Percentiles rank a stretch among this genome's conserved stretches.
Evolutionary conservation across 495 filamentous ascomycete genomes (phyloP).

Genomic region (Xeromyces bisporus): DNA sequence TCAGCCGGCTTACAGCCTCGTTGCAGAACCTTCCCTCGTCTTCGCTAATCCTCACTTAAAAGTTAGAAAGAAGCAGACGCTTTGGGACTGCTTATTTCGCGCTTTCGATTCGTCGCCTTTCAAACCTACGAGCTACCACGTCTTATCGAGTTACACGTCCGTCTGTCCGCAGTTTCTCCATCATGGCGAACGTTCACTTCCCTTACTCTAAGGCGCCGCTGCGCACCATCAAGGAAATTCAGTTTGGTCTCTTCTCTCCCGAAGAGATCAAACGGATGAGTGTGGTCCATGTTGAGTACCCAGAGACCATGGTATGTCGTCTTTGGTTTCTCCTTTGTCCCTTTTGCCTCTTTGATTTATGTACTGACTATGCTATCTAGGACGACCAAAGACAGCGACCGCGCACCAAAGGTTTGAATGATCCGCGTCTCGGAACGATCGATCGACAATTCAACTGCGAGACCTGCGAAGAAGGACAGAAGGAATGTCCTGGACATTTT

Average conservation of each 20-base stretch:
- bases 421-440: slow-evolving; percentile 85
- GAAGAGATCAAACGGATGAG: slow-evolving; percentile 98
- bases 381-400: slow-evolving; percentile 81
- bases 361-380: slow-evolving; percentile 21
- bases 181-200: slow-evolving; percentile 80
- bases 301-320: slow-evolving; percentile 73
- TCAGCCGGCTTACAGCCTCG: slow-evolving; percentile 28
- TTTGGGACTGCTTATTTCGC: too few species aligned
- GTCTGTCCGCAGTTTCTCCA: slow-evolving; percentile 8
- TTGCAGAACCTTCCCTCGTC: slow-evolving; percentile 21
- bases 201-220: slow-evolving; percentile 85
- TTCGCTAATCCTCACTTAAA: slow-evolving; percentile 8
- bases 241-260: slow-evolving; percentile 90
- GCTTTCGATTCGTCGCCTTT: too few species aligned
- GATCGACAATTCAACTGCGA: slow-evolving; percentile 86
- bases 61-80: too few species aligned
- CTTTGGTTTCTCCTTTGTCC: slow-evolving; percentile 1
- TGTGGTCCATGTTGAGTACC: slow-evolving; percentile 79
- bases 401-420: slow-evolving; percentile 77
- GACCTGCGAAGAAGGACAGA: slow-evolving; percentile 86
- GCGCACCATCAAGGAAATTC: slow-evolving; percentile 92
- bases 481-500: slow-evolving; percentile 92
- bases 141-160: not conserved
- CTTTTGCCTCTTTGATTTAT: not conserved
- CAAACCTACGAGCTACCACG: not conserved